A percentile compares a stretch with the other conserved stretches of the same genome.
Conservation (phyloP, 1,139 yeast species). For the Hyphopichia wangnamkhiaoensis region DNA sequence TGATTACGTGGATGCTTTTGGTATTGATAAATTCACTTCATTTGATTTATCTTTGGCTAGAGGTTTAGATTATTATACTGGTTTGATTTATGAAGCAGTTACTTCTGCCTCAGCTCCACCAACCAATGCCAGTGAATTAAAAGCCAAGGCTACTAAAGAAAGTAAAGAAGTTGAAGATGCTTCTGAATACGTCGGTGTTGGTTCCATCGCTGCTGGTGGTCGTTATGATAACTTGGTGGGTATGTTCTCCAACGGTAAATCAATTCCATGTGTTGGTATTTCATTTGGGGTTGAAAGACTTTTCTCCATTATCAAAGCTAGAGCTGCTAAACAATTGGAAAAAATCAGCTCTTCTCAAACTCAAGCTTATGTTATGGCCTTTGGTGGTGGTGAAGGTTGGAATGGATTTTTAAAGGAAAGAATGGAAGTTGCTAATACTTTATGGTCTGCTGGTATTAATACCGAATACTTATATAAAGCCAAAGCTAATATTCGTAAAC, state of each 20-base stretch:
- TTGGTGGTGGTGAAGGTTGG: constrained; percentile 98
- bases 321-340: constrained; percentile 56
- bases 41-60: constrained; percentile 95
- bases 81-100: constrained; percentile 93
- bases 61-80: constrained; percentile 97
- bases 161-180: constrained; percentile 77
- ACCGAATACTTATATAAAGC: constrained; percentile 88
- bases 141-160: constrained; percentile 49
- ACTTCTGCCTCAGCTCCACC: constrained; percentile 97
- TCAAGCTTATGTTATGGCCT: constrained; percentile 94
- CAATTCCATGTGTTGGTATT: constrained; percentile 95
- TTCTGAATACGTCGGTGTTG: constrained; percentile 95
- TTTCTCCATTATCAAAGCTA: constrained; percentile 82
- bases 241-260: constrained; percentile 91
- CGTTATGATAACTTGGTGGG: constrained; percentile 95
- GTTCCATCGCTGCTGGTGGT: constrained; percentile 98
- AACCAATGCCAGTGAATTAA: constrained; percentile 64
- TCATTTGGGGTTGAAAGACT: constrained; percentile 96
- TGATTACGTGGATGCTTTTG: constrained; percentile 79
- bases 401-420: constrained; percentile 88
- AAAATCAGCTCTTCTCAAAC: constrained; percentile 79
- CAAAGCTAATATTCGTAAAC: constrained; percentile 92
- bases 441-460: constrained; percentile 89
- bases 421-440: constrained; percentile 75
- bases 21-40: constrained; percentile 61